Base-by-base conservation (phyloP, 495 filamentous ascomycete genomes). In the Neurospora tetrasperma region DNA sequence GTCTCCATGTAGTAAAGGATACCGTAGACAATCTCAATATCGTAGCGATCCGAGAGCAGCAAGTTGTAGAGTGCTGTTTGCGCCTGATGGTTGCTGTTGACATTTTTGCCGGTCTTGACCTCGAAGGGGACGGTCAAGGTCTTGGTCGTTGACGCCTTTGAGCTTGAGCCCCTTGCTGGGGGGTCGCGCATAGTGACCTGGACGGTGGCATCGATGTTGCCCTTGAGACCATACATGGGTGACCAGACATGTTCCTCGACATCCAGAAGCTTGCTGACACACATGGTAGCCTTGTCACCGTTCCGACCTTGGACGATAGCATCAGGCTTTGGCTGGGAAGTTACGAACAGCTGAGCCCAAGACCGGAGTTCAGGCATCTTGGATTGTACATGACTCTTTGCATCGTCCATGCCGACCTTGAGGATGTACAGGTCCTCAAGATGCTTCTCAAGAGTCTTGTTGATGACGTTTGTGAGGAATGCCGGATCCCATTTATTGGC, bases 221-320 rank as follows among this genome's bases (percentile, higher is more conserved):
- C 96, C 82, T 99, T 98, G 8, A 99, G 85, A 0, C 96, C 96
- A 78, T 95, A 98, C 90, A 93, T 93, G 8, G 96, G 96, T 18
- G 96, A 98, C 96, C 94, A 98, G 44, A 98, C 88, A 77, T 98
- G 94, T 80, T 99, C 96, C 80, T 99, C 96, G 27, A 98, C 93
- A 78, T 97, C 96, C 54, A 99, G 90, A 42, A 99, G 84, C 79
- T 97, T 98, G 80, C 89, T 97, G 75, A 99, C 89, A 76, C 91
- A 93, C 86, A 98, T 89, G 59, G 87, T 89, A 14, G 92, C 88
- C 69, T 80, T 84, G 75, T 91, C 86, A 42, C 90, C 91, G 75
- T 93, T 91, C 48, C 92, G 87, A 72, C 94, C 94, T 74, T 91
- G 89, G 8, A 97, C 91, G n/a, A 92, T 74, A 5, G 92, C 93